These are phyloP conservation scores for Boletus subcaerulescens DNA, from an alignment of 768 basidiomycete species.

Conservation along the genomic window DNA sequence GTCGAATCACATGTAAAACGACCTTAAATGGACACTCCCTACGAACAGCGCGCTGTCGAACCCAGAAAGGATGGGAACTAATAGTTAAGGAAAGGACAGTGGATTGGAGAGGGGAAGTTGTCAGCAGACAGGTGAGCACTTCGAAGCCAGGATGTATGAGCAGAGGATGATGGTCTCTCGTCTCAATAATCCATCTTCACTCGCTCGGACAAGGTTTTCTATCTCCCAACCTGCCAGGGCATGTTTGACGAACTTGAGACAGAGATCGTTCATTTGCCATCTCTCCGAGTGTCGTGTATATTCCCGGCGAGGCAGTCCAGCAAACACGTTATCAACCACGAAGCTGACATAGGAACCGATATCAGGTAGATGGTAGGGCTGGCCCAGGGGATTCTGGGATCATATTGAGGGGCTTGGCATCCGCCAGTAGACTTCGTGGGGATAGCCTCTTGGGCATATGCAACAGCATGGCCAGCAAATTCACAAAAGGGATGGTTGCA, in stretches of 20 bases:
- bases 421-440: conserved; percentile 70
- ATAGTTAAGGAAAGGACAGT: conserved; percentile 75
- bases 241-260: conserved; percentile 81
- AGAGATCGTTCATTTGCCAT: conserved; percentile 85
- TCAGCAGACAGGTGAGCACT: conserved; percentile 74
- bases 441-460: no score
- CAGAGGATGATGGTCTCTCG: conserved; percentile 53
- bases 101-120: conserved; percentile 66
- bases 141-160: conserved; percentile 86
- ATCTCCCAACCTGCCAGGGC: conserved; percentile 80
- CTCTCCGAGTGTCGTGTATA: conserved; percentile 72
- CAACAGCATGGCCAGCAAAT: no score
- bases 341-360: conserved; percentile 59
- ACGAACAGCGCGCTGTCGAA: conserved; percentile 53
- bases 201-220: conserved; percentile 59
- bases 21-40: conserved; percentile 57
- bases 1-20: conserved; percentile 71
- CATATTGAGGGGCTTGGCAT: conserved; percentile 63
- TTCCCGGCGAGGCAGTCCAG: conserved; percentile 70
- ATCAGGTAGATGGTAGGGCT: conserved; percentile 76
- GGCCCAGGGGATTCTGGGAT: conserved; percentile 76
- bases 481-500: no score
- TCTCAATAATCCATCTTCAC: conserved; percentile 50
- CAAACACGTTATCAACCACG: conserved; percentile 65
- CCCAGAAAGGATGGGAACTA: conserved; percentile 76